A percentile compares a stretch with the other conserved stretches of the same genome.
These are phyloP conservation scores for Dianthus caryophyllus DNA, from an alignment of 148 eudicot genomes.

Conservation along the genomic window DNA sequence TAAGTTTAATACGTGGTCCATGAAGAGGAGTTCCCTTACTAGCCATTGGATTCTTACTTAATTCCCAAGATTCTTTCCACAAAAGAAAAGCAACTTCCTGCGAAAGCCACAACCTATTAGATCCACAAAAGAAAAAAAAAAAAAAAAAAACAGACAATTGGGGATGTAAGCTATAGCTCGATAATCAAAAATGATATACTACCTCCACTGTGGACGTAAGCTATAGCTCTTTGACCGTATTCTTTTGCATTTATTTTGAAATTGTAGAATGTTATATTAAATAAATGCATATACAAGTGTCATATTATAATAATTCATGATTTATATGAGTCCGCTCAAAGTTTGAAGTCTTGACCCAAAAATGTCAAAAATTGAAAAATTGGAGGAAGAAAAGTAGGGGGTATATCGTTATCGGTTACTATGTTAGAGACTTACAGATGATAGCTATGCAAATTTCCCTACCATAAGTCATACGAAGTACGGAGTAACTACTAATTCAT, in stretches of 20 bases:
- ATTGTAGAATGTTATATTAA: too few relatives aligned
- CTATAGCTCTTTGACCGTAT: too few relatives aligned
- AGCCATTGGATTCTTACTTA: conserved; percentile 87
- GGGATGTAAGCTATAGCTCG: neutral
- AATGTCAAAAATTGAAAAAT: too few relatives aligned
- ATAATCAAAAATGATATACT: neutral
- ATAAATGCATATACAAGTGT: too few relatives aligned
- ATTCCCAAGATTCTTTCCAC: conserved; percentile 94
- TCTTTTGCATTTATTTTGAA: too few relatives aligned
- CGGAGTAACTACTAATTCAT: conserved; percentile 6
- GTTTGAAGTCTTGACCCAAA: too few relatives aligned
- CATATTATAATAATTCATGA: neutral
- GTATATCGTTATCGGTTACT: too few relatives aligned
- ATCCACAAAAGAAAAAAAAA: neutral
- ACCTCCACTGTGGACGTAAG: too few relatives aligned
- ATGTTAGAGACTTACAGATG: neutral
- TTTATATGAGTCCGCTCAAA: neutral
- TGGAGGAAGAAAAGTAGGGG: too few relatives aligned
- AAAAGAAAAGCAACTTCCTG: conserved; percentile 91
- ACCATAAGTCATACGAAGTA: too few relatives aligned
- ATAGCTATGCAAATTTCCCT: conserved; percentile 3
- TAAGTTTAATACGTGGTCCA: conserved; percentile 83
- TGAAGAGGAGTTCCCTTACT: conserved; percentile 89
- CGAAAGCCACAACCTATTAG: conserved; percentile 16
- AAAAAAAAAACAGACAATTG: neutral